Base-by-base conservation (phyloP, 768 basidiomycete genomes). In the Chalciporus sphaerocephalus region DNA sequence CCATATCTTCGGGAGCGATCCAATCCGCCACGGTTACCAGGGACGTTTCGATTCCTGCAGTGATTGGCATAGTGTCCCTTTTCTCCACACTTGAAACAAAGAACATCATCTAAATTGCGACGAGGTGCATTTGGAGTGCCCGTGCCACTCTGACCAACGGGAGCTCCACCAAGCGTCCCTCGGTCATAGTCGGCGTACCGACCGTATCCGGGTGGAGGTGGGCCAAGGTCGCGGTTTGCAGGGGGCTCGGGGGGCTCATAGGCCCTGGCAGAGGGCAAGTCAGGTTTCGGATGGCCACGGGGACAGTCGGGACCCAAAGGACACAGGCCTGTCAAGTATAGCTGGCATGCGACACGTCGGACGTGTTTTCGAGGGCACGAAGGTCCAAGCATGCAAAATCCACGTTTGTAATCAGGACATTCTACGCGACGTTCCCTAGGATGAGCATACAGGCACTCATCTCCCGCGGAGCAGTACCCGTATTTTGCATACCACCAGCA, bases 401-500 rank as follows among this genome's bases (percentile, higher is more conserved):
- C 96, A 50, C 95, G 75, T 53, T 87, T 87, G 65, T 94, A 99
- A 64, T 96, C 92, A 30, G 92, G 92, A 62, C 96, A 99, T 61
- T 95, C 93, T 4, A 90, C 81, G 46, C 83, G 79, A 40, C 93
- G 78, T 67, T 93, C 91, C 64, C 92, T 91, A 11, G 92, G 92
- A 61, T 95, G 92, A 13, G 91, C 90, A 64, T 98, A 99, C 54
- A 99, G 73, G 64, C 96, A 99, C 67, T 98, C 94, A 56, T 95
- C 93, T 46, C 96, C 95, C 16, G 93, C 86, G 20, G 91, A 90
- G 65, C 96, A 98, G 67, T 93, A 98, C 13, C 96, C 96, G 59
- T 92, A 94, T 66, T 95, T 96, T 41, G 91, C 91, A 66, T 84
- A 97, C 93, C 93, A 98, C 86, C 92, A 96, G 60, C 96, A 98